Evolutionary conservation across 1,139 yeast species (phyloP), one percentile per base, ranked within the genome.

Genomic region (Taiozyma sp.): DNA sequence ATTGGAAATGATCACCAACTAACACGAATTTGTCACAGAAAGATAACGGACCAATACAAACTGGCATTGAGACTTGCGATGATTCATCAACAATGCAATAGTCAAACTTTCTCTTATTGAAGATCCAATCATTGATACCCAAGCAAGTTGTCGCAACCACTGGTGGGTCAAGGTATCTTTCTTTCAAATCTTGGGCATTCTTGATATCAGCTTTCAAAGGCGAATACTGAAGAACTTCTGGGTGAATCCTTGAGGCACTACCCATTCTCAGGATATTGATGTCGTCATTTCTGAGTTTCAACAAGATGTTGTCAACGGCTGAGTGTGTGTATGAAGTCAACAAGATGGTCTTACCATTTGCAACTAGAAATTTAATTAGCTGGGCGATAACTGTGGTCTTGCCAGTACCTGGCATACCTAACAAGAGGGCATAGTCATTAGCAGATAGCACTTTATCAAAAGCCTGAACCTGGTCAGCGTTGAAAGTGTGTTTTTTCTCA

Each of bases 391-490:
- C 87, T 0, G 98, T 92, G 0, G 99, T 93, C 65, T 95, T 93
- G 16, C 99, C 99, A 0, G 99, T 93, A 2, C 99, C 99, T 0
- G 99, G 99, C 99, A 95, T 93, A 1, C 99, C 99, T 52, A 92
- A 70, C 36, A 93, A 80, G 57, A 93, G 73, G 3, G 93, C 75
- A 65, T 88, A 93, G 64, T 92, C 96, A 48, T 84, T 69, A 0
- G 96, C 78, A 22, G 76, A 66, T 49, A 90, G 65, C 0, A 83
- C 90, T 57, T 76, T 79, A 13, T 81, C 76, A 44, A 93, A 75
- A 0, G 98, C 98, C 2, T 56, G 60, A 6, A 71, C 56, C 64
- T 93, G 99, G 61, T 90, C 96, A 0, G 66, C 62, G 61, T 93
- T 93, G 59, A 83, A 76, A 5, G 59, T 53, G 5, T 59, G 64